Base-by-base conservation (phyloP, 768 basidiomycete species). In the Boletus barrowsii region DNA sequence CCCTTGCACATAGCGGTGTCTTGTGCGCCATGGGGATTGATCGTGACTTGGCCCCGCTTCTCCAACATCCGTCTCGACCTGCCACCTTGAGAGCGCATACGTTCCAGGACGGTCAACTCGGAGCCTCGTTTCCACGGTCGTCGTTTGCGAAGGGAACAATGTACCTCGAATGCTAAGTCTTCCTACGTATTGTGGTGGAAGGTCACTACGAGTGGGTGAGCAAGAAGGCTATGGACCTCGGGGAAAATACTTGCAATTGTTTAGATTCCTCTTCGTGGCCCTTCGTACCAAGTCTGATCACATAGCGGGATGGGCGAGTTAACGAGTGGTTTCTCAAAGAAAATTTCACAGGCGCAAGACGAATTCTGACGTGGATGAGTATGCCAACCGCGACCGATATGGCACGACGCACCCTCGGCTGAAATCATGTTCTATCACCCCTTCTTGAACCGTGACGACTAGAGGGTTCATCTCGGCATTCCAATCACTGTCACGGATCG, bases 401-500 rank as follows among this genome's bases (percentile, higher is more conserved):
- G 41, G 24, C 4, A 20, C 13, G 30, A 78, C 87, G 58, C 60
- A 94, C 93, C 87, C 88, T 51, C 70, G 56, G 2, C 72, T 70
- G 60, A 95, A 94, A 67, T 91, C 83, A 63, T 92, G 88, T 43
- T 69, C 62, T 22, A 81, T 56, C 7, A 74, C 55, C n/a, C 70
- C 67, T 54, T 79, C 77, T 50, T 76, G 70, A n/a, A 84, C 59
- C 3, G 69, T 69, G 33, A 88, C 73, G 8, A 79, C 75, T 3
- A 88, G 54, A 8, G 93, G 92, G 63, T 93, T 82, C 76, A 83
- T 87, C 70, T 94, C 90, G 14, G 69, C 63, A 57, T 92, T 92
- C 83, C 93, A 87, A 66, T 87, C 83, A 55, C 86, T 86, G 5
- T 75, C 69, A 35, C 82, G 75, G 40, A 97, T 79, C 10, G 84